phyloP scores from a whole-genome alignment of 1,139 yeast genomes.

The Pneumocystis murina region DNA sequence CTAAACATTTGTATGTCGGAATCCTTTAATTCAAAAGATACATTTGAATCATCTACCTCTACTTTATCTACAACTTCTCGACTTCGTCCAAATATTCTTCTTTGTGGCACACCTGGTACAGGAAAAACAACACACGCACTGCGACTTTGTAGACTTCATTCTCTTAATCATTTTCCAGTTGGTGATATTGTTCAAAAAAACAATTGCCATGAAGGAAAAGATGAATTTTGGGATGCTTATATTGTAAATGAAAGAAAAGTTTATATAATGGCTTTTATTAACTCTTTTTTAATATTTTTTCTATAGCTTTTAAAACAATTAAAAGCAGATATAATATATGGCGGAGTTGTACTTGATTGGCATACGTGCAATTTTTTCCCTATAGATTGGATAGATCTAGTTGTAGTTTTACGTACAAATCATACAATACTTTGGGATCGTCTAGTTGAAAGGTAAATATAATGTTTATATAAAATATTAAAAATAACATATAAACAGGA shows the following conservation, averaged over 20 bases:
- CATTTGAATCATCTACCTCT: background rate
- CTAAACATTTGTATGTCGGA: too few relatives aligned
- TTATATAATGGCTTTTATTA: conserved; percentile 17
- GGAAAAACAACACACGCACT: conserved; percentile 84
- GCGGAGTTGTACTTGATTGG: conserved; percentile 90
- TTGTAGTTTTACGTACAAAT: conserved; percentile 71
- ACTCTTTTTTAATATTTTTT: background rate
- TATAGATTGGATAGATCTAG: conserved; percentile 79
- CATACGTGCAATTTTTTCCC: conserved; percentile 95
- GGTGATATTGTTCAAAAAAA: conserved; percentile 72
- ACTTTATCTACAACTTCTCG: conserved; percentile 22
- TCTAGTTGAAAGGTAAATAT: conserved; percentile 32
- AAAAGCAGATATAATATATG: conserved; percentile 55
- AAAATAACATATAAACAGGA: conserved; percentile 27
- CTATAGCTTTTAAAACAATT: conserved; percentile 48
- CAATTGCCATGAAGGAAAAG: conserved; percentile 68
- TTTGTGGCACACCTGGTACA: conserved; percentile 97
- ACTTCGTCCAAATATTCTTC: conserved; percentile 58
- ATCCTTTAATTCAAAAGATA: too few relatives aligned
- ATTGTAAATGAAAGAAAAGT: conserved; percentile 77
- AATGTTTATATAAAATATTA: background rate
- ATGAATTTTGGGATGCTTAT: conserved; percentile 66
- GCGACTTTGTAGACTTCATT: conserved; percentile 30
- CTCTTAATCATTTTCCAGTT: conserved; percentile 47
- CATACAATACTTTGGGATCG: conserved; percentile 61